A percentile compares a stretch with the other conserved stretches of the same genome.
phyloP scores from a whole-genome alignment of 2,329 filamentous ascomycete genomes.

The Cladosporium sp. region DNA sequence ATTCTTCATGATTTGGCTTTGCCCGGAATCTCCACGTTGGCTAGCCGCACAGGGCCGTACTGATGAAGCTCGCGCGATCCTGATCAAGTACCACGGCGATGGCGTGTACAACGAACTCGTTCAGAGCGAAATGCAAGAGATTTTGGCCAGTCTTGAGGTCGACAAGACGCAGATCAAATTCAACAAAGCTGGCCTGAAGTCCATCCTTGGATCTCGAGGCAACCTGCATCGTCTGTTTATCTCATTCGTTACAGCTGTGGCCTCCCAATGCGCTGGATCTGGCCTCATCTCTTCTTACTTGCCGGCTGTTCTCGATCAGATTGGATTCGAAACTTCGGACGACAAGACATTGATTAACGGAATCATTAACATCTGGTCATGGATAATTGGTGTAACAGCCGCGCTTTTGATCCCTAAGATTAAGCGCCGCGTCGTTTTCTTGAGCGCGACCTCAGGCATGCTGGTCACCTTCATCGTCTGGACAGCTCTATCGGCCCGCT shows the following conservation, averaged over 20 bases:
- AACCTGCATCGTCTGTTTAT: neutral
- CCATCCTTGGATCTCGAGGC: too few relatives aligned
- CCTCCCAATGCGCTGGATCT: neutral
- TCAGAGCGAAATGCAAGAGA: conserved; percentile 4
- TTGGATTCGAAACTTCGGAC: too few relatives aligned
- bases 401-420: too few relatives aligned
- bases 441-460: too few relatives aligned
- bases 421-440: too few relatives aligned
- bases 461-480: too few relatives aligned
- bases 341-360: too few relatives aligned
- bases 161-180: neutral
- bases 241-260: neutral
- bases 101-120: neutral
- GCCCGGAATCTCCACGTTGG: conserved; percentile 16
- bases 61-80: conserved; percentile 11
- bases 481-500: too few relatives aligned
- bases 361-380: too few relatives aligned
- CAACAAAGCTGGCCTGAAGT: too few relatives aligned
- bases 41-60: conserved; percentile 2
- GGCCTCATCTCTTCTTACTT: neutral
- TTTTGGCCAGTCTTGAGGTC: neutral
- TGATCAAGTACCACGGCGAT: conserved; percentile 21
- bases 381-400: too few relatives aligned
- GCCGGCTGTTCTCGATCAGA: too few relatives aligned
- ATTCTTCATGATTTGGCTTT: conserved; percentile 7